Conservation (phyloP, 1,139 yeast genomes). For the Pichia sp. region DNA sequence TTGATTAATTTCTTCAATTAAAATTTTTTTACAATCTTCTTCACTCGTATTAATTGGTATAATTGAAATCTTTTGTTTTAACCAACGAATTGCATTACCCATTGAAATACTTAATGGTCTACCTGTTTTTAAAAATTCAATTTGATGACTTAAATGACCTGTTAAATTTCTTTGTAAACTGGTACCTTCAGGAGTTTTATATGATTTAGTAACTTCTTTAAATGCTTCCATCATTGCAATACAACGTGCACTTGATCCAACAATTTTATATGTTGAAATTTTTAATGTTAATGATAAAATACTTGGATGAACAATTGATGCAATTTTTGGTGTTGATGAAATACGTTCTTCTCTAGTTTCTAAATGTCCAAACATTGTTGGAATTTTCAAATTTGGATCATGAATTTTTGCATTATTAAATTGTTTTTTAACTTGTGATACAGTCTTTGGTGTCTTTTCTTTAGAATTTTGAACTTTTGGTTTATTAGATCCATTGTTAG, state of each 20-base stretch:
- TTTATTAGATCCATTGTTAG: slow-evolving; percentile 35
- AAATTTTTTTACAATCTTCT: slow-evolving; percentile 59
- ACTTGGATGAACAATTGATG: slow-evolving; percentile 81
- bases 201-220: slow-evolving; percentile 71
- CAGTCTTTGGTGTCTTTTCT: slow-evolving; percentile 33
- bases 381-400: slow-evolving; percentile 40
- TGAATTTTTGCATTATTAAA: slow-evolving; percentile 48
- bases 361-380: slow-evolving; percentile 77
- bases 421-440: slow-evolving; percentile 50
- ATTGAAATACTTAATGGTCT: slow-evolving; percentile 88
- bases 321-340: slow-evolving; percentile 54
- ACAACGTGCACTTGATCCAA: slow-evolving; percentile 87
- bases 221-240: slow-evolving; percentile 81
- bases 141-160: slow-evolving; percentile 85
- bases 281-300: slow-evolving; percentile 73
- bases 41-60: slow-evolving; percentile 70
- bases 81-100: slow-evolving; percentile 98
- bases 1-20: slow-evolving; percentile 65
- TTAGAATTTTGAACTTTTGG: background rate
- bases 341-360: slow-evolving; percentile 78
- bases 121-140: slow-evolving; percentile 85
- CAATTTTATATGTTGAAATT: slow-evolving; percentile 75
- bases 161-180: slow-evolving; percentile 86
- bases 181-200: slow-evolving; percentile 78
- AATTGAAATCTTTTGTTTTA: slow-evolving; percentile 85